Conservation (phyloP, 2,329 filamentous ascomycete species). For the Xylaria sp. region DNA sequence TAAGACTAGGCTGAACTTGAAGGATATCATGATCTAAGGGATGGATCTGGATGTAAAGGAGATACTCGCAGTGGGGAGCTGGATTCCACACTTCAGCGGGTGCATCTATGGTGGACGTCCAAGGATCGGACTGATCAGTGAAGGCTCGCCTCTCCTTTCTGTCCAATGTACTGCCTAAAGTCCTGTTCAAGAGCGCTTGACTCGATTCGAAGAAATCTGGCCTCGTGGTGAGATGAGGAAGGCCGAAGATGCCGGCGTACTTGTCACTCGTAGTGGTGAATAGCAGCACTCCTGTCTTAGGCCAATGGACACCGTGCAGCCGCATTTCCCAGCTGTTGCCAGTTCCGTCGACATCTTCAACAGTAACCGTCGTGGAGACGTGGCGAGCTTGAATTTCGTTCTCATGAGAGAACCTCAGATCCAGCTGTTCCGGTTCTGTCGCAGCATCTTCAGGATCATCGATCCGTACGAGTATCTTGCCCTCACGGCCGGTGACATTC, state of each 20-base stretch:
- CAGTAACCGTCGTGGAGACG: slow-evolving; percentile 73
- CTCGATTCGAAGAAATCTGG: slow-evolving; percentile 66
- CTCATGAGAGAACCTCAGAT: slow-evolving; percentile 49
- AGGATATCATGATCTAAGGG: slow-evolving; percentile 58
- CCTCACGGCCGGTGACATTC: slow-evolving; percentile 80
- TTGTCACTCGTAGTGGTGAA: slow-evolving; percentile 93
- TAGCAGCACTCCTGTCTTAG: slow-evolving; percentile 79
- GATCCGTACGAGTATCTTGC: slow-evolving; percentile 75
- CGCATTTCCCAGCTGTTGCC: slow-evolving; percentile 83
- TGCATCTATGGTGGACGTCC: slow-evolving; percentile 75
- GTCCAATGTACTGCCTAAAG: slow-evolving; percentile 73
- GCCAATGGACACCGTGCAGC: slow-evolving; percentile 87
- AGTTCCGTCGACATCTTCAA: slow-evolving; percentile 76
- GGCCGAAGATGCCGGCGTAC: slow-evolving; percentile 87
- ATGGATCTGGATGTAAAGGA: slow-evolving; percentile 85
- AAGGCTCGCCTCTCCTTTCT: slow-evolving; percentile 67
- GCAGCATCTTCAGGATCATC: slow-evolving; percentile 62
- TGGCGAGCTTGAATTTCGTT: slow-evolving; percentile 70
- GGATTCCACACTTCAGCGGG: slow-evolving; percentile 67
- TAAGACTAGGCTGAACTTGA: slow-evolving; percentile 48
- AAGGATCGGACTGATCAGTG: slow-evolving; percentile 74
- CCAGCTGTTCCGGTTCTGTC: slow-evolving; percentile 55
- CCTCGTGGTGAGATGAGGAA: slow-evolving; percentile 81
- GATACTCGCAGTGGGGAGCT: slow-evolving; percentile 84
- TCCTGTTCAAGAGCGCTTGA: slow-evolving; percentile 75